Percentiles rank a stretch among this genome's conserved stretches.
Evolutionary conservation across 2,329 filamentous ascomycete species (phyloP).

Genomic region (Epichloe aotearoae): DNA sequence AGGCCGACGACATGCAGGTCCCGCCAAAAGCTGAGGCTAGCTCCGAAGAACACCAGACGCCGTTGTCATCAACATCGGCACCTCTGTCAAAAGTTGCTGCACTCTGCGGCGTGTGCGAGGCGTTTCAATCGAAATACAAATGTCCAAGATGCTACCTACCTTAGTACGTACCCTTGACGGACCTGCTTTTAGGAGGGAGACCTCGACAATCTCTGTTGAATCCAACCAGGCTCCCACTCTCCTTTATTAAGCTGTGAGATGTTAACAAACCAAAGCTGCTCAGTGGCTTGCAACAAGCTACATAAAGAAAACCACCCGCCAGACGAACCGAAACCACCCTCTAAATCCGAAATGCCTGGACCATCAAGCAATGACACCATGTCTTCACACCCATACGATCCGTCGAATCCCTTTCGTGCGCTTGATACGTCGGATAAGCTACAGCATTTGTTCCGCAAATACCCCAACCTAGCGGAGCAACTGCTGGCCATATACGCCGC

Average conservation of each 20-base stretch:
- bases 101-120: constrained; percentile 39
- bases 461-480: constrained; percentile 34
- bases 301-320: constrained; percentile 38
- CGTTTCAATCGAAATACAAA: constrained; percentile 44
- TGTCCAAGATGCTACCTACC: constrained; percentile 44
- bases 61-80: neutral
- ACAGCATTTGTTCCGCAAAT: constrained; percentile 35
- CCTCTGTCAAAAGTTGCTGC: constrained; percentile 6
- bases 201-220: too few species aligned
- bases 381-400: constrained; percentile 8
- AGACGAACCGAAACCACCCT: constrained; percentile 19
- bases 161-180: constrained; percentile 34
- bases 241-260: neutral
- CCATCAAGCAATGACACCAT: neutral
- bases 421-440: constrained; percentile 39
- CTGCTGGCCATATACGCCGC: constrained; percentile 36
- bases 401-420: constrained; percentile 33
- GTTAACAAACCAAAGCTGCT: constrained; percentile 33
- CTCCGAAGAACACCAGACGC: neutral
- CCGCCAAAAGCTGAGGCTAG: neutral
- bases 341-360: constrained; percentile 5
- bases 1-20: neutral
- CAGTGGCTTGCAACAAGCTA: constrained; percentile 40
- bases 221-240: too few species aligned
- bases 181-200: too few species aligned